Percentiles rank a stretch among this genome's conserved stretches.
Conservation (phyloP, 2,329 filamentous ascomycete genomes). For the Aspergillus sp. region DNA sequence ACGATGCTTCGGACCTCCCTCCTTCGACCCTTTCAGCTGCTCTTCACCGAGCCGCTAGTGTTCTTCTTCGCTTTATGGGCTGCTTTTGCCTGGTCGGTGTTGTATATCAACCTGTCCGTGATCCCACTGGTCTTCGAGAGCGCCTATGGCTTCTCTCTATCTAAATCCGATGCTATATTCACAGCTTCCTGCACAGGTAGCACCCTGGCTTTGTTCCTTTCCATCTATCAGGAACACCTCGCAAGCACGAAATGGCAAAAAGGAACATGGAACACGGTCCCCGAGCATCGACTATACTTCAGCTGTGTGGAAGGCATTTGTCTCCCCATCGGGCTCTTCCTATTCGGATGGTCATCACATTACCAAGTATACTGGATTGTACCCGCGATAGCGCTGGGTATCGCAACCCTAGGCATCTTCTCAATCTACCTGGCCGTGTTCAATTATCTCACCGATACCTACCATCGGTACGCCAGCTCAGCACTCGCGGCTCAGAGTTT, state of each 20-base stretch:
- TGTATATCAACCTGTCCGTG: not conserved
- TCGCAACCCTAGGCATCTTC: slow-evolving; percentile 36
- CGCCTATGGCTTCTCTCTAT: not conserved
- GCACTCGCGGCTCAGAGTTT: slow-evolving; percentile 47
- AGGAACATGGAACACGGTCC: not conserved
- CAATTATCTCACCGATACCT: slow-evolving; percentile 33
- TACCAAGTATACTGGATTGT: slow-evolving; percentile 42
- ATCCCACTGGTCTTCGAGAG: not conserved
- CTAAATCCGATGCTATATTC: not conserved
- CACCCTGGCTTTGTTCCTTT: not conserved
- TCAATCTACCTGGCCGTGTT: slow-evolving; percentile 12
- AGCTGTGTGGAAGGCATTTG: not conserved
- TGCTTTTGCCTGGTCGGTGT: not conserved
- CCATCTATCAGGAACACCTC: not conserved
- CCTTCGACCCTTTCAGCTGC: not conserved
- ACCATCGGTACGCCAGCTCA: slow-evolving; percentile 44
- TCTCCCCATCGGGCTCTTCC: slow-evolving; percentile 42
- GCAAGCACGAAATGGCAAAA: not conserved
- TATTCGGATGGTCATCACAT: slow-evolving; percentile 49
- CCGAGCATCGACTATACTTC: not conserved
- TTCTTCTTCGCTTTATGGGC: not conserved
- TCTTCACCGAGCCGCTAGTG: not conserved
- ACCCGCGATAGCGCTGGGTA: slow-evolving; percentile 39
- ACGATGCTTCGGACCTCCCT: not conserved
- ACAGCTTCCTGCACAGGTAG: not conserved